These are phyloP conservation scores for Xylariomycetidae sp. DNA, from an alignment of 2,329 filamentous ascomycete genomes.

Conservation along the genomic window DNA sequence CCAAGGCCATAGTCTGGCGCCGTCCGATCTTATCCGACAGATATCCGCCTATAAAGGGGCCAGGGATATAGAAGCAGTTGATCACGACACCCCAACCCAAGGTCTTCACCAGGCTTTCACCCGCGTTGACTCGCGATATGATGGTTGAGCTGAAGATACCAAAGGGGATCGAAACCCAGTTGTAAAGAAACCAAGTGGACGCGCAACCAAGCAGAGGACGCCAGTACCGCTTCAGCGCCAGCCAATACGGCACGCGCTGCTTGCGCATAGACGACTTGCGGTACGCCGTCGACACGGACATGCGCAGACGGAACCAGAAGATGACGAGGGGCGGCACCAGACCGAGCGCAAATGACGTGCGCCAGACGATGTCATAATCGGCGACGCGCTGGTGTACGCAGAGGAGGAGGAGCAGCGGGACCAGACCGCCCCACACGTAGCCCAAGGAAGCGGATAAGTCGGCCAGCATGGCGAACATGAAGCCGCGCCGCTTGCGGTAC, in stretches of 20 bases:
- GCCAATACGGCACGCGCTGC: conserved; percentile 38
- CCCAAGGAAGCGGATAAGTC: conserved; percentile 45
- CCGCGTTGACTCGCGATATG: conserved; percentile 33
- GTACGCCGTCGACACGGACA: conserved; percentile 44
- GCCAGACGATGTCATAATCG: conserved; percentile 41
- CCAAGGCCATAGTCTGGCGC: conserved; percentile 44
- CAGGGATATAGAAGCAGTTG: conserved; percentile 45
- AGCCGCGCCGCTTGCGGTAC: conserved; percentile 42
- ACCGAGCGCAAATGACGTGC: conserved; percentile 43
- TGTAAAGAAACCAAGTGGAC: conserved; percentile 45
- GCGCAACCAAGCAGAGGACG: conserved; percentile 42
- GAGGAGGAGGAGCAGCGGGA: conserved; percentile 44
- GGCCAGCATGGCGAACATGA: conserved; percentile 50
- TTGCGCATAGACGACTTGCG: conserved; percentile 40
- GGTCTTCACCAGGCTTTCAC: conserved; percentile 35
- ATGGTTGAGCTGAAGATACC: conserved; percentile 50
- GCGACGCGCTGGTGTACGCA: conserved; percentile 36
- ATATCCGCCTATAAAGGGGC: conserved; percentile 39
- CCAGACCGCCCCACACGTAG: conserved; percentile 42
- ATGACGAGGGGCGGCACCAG: conserved; percentile 42
- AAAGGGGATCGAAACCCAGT: conserved; percentile 50
- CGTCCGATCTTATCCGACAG: conserved; percentile 44
- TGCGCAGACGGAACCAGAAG: conserved; percentile 47
- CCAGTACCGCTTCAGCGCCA: conserved; percentile 43
- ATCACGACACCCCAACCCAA: conserved; percentile 40